Percentiles rank a stretch among this genome's conserved stretches.
Conservation (phyloP, 176 grass and related monocot genomes). For the maize (Zea mays) region Zm-B73-REFERENCE-NAM-5.0 NC_050100.1:11361501-11362000, state of each 20-base stretch:
- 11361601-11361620: background rate
- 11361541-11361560: background rate
- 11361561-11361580: background rate
- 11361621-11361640: background rate
- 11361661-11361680: background rate
- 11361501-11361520: background rate
- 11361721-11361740: constrained; percentile 42
- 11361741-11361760: constrained; percentile 99
- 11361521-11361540: constrained; percentile 18
- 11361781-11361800: constrained; percentile 99
- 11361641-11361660: background rate
- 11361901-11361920: constrained; percentile 95
- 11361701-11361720: constrained; percentile 8
- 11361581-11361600: background rate
- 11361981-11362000: constrained; percentile 4
- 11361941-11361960: constrained; percentile 99
- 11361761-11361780: constrained; percentile 95
- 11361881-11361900: constrained; percentile 63
- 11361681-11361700: background rate
- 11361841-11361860: constrained; percentile 24
- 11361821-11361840: constrained; percentile 64
- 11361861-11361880: background rate
- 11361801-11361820: constrained; percentile 99
- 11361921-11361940: constrained; percentile 97
- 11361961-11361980: constrained; percentile 58